These are phyloP conservation scores for Telfairia occidentalis DNA, from an alignment of 331 rosid genomes.

Conservation along the genomic window DNA sequence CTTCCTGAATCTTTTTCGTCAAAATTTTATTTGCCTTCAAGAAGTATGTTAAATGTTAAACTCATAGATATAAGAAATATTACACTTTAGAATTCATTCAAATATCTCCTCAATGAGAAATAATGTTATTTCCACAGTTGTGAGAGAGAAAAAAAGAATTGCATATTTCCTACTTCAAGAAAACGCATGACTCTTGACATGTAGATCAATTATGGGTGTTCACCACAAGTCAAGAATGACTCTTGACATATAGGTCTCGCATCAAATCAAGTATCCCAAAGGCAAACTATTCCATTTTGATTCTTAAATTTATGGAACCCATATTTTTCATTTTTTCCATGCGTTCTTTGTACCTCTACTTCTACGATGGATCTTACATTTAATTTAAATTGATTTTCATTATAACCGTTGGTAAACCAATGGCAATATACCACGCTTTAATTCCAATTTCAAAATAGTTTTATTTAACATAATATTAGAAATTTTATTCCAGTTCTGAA, in stretches of 20 bases:
- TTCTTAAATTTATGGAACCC: neutral
- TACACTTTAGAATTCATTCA: neutral
- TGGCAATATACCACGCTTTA: neutral
- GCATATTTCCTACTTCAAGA: neutral
- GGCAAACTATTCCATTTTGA: neutral
- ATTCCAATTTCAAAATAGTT: neutral
- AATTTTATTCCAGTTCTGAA: neutral
- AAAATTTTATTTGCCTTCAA: conserved; percentile 80
- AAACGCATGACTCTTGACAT: too few relatives aligned
- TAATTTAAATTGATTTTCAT: neutral
- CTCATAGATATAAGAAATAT: conserved; percentile 3
- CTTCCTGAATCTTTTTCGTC: conserved; percentile 78
- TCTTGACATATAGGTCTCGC: neutral
- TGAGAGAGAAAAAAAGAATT: neutral
- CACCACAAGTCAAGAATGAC: too few relatives aligned
- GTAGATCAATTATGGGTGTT: too few relatives aligned
- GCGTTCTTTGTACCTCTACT: neutral
- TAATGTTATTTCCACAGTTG: neutral
- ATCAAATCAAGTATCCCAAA: neutral
- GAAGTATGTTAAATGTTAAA: conserved; percentile 25
- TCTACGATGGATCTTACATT: neutral
- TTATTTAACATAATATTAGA: neutral
- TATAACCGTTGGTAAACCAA: neutral
- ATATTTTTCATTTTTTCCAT: neutral
- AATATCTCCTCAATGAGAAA: neutral